phyloP scores from a whole-genome alignment of 2,329 filamentous ascomycete genomes.

The Xylariaceae sp. region DNA sequence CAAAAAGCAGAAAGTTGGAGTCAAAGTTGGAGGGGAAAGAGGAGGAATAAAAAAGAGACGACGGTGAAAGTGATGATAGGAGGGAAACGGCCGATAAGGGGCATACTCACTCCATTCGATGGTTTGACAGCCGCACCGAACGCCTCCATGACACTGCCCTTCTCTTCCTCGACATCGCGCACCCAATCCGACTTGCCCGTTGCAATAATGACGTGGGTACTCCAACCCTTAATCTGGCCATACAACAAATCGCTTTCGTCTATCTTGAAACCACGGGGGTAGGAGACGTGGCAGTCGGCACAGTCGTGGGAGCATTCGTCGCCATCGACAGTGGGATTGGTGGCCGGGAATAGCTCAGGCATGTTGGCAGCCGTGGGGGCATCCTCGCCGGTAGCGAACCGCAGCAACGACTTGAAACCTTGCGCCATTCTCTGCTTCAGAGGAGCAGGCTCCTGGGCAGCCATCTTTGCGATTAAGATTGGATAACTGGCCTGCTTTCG shows the following conservation, averaged over 20 bases:
- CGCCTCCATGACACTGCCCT: constrained; percentile 77
- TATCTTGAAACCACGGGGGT: constrained; percentile 66
- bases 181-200: constrained; percentile 98
- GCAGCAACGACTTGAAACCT: constrained; percentile 39
- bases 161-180: constrained; percentile 80
- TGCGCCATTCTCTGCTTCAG: constrained; percentile 35
- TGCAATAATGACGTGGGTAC: constrained; percentile 82
- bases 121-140: constrained; percentile 55
- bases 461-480: background rate
- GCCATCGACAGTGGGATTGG: constrained; percentile 72
- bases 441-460: constrained; percentile 17
- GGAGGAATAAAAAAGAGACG: background rate
- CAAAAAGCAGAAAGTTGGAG: background rate
- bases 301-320: constrained; percentile 89
- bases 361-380: constrained; percentile 27
- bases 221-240: constrained; percentile 80
- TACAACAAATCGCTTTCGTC: constrained; percentile 76
- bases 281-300: constrained; percentile 69
- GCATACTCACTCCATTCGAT: constrained; percentile 58
- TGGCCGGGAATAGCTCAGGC: constrained; percentile 63
- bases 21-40: no score
- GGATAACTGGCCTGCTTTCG: background rate
- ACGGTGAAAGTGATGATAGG: background rate
- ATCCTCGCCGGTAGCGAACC: constrained; percentile 30
- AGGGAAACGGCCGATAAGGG: background rate